Evolutionary conservation across 768 basidiomycete species (phyloP).

Genomic region (Boletus sensibilis): DNA sequence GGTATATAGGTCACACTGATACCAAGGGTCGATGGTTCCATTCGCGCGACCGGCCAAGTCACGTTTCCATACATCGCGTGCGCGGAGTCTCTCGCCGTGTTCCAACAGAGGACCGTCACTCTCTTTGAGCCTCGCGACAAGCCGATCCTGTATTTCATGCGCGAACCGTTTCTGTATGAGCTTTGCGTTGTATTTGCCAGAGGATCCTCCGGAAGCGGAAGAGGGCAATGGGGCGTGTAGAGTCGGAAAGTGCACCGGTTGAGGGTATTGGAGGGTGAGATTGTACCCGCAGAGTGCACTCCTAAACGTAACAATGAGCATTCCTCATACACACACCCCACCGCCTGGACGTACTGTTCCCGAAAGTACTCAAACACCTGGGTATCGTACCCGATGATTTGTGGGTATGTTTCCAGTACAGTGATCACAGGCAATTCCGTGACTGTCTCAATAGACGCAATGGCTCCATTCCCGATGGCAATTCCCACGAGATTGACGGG

Average conservation of each 20-base stretch:
- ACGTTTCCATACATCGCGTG: conserved; percentile 39
- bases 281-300: conserved; percentile 63
- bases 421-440: conserved; percentile 54
- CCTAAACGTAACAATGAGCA: conserved; percentile 34
- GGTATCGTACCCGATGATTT: conserved; percentile 70
- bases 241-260: conserved; percentile 49
- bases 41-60: conserved; percentile 50
- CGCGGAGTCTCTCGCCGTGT: conserved; percentile 20
- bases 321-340: background rate
- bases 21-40: conserved; percentile 59
- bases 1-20: conserved; percentile 57
- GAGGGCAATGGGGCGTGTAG: background rate
- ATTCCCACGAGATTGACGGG: conserved; percentile 69
- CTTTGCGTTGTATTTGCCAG: background rate
- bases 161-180: conserved; percentile 10
- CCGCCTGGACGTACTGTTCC: conserved; percentile 30
- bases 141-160: conserved; percentile 9
- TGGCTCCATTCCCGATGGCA: conserved; percentile 65
- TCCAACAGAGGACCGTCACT: conserved; percentile 17
- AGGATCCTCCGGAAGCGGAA: background rate
- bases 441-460: conserved; percentile 49
- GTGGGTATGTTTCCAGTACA: conserved; percentile 71
- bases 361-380: conserved; percentile 66
- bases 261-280: conserved; percentile 67
- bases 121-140: conserved; percentile 9